Evolutionary conservation across 306 rosid species (phyloP), one percentile per base, ranked within the genome.

Genomic region (Lathyrus aphaca): DNA sequence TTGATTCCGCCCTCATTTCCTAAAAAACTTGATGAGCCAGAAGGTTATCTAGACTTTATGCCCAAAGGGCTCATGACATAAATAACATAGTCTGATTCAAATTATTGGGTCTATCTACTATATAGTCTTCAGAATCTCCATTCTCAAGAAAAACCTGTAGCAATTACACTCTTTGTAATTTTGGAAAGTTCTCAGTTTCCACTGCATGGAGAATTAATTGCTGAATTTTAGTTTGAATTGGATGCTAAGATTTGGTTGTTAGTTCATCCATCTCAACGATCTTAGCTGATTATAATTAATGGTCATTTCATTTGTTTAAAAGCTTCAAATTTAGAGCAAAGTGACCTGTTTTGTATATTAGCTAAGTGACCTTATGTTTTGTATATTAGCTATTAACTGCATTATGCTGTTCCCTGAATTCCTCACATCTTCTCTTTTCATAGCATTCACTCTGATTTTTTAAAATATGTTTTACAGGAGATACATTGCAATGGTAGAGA

Each of bases 401-500:
- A 27, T 64, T 25, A 27, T 1, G 25, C 29, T 32, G 42, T 25
- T 79, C 7, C 8, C 12, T 43, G 23, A 64, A 37, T 73, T 68
- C 40, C 9, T 18, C 18, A 6, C 73, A 21, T 49, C 43, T 60
- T 78, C 4, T 7, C 44, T 51, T 29, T 59, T 19, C 43, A 5
- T 71, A 18, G 30, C 61, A 39, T 59, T 4, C 16, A 46, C 6
- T 77, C 12, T 82, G 44, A 49, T 55, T 71, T 69, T 58, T 27
- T n/a, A 13, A 74, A 74, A 66, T 63, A 25, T 86, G 35, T 80
- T 69, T 74, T 74, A 23, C 88, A 94, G 98, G 97, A 84, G 98
- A 74, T 86, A 87, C 73, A 74, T 85, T 58, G 98, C 96, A 10
- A 88, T 90, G 98, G 86, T 88, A 42, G 98, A 93, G 79, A 90